A percentile compares a stretch with the other conserved stretches of the same genome.
These are phyloP conservation scores for slime mould (Dictyostelium discoideum) DNA, from an alignment of 78 protist genomes.

Conservation along the genomic window dicty_2.7 NC_007091.3:1157501-1158000, in stretches of 20 bases:
- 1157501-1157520: neutral
- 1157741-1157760: conserved; percentile 3
- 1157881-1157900: too few species aligned
- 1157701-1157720: neutral
- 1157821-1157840: neutral
- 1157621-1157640: neutral
- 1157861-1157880: neutral
- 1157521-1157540: neutral
- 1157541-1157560: neutral
- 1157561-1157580: neutral
- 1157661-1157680: neutral
- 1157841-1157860: neutral
- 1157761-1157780: neutral
- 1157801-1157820: neutral
- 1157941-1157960: neutral
- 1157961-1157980: neutral
- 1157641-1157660: neutral
- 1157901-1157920: neutral
- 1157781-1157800: neutral
- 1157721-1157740: neutral
- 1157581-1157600: neutral
- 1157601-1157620: neutral
- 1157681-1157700: neutral
- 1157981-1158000: neutral
- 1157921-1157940: neutral